Percentiles rank a stretch among this genome's conserved stretches.
Conservation (phyloP, 345 rosid genomes). For the Syzygium aqueum region DNA sequence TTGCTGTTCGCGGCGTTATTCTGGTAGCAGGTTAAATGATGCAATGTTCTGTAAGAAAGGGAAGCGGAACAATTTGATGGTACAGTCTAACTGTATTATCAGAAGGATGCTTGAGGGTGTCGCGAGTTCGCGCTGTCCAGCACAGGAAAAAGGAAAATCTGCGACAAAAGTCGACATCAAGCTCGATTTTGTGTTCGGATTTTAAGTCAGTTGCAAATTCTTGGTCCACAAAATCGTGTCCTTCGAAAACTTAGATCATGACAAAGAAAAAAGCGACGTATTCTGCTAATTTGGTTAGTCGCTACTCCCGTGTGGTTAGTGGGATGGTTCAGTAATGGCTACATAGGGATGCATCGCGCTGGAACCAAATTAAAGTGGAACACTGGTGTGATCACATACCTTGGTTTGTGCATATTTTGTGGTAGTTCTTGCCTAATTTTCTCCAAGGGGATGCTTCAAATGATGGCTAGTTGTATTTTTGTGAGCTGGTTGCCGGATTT, state of each 20-base stretch:
- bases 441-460: background rate
- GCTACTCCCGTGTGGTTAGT: background rate
- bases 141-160: background rate
- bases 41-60: background rate
- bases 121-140: background rate
- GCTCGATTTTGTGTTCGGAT: background rate
- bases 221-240: background rate
- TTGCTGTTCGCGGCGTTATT: too few species aligned
- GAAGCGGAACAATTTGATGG: background rate
- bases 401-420: background rate
- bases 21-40: too few species aligned
- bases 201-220: background rate
- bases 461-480: background rate
- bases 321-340: background rate
- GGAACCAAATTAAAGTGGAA: background rate
- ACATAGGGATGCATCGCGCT: background rate
- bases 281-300: background rate
- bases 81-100: background rate
- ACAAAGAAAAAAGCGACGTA: background rate
- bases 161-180: background rate
- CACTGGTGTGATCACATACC: background rate
- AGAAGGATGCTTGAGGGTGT: background rate
- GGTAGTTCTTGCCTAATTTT: background rate
- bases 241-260: background rate
- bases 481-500: background rate